These are phyloP conservation scores for Trichoderma lentiforme DNA, from an alignment of 2,329 filamentous ascomycete genomes.

Conservation along the genomic window DNA sequence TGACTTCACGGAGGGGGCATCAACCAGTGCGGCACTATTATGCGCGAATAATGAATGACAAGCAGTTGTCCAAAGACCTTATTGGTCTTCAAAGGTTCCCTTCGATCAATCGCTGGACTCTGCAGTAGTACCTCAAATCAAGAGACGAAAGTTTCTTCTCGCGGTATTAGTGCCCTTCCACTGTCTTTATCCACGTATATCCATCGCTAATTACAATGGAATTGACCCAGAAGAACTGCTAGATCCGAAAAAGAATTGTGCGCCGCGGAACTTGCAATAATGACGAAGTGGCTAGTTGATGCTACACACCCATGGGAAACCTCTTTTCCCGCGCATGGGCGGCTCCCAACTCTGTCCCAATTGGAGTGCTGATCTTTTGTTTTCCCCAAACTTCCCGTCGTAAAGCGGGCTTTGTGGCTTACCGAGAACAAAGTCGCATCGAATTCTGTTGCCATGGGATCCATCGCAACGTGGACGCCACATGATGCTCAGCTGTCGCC, in stretches of 20 bases:
- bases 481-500: constrained; percentile 7
- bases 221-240: background rate
- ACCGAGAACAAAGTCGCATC: background rate
- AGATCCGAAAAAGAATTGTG: background rate
- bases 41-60: background rate
- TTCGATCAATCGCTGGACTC: background rate
- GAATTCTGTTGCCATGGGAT: background rate
- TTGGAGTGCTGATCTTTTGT: background rate
- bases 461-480: constrained; percentile 10
- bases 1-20: background rate
- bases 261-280: background rate
- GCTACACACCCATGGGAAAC: background rate
- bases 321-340: background rate
- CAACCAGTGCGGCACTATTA: background rate
- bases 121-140: background rate
- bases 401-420: background rate
- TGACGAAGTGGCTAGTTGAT: background rate
- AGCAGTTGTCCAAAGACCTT: background rate
- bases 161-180: background rate
- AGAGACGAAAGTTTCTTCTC: background rate
- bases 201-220: background rate
- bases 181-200: background rate
- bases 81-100: background rate
- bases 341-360: background rate
- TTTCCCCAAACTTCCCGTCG: background rate